Percentiles rank a stretch among this genome's conserved stretches.
These are phyloP conservation scores for Chrysophaeum taylorii DNA, from an alignment of 352 stramenopile genomes.

Conservation along the genomic window DNA sequence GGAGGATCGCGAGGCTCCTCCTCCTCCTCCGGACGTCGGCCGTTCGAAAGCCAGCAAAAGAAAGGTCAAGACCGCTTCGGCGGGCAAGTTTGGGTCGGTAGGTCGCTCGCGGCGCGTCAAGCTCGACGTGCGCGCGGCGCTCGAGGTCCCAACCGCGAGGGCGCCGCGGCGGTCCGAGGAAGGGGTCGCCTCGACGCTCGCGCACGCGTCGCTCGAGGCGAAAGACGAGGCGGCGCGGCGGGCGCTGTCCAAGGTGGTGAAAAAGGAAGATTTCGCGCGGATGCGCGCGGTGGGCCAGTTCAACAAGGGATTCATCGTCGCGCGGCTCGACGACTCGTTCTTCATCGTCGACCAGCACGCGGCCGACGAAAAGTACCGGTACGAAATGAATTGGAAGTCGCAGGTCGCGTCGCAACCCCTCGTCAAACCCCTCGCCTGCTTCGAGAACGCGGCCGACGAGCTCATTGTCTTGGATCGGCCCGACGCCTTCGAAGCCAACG, in stretches of 20 bases:
- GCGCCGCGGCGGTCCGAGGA: background rate
- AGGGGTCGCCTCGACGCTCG: background rate
- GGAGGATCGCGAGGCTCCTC: no score
- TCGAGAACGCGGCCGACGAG: slow-evolving; percentile 81
- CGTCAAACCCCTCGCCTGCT: slow-evolving; percentile 73
- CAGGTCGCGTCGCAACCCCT: slow-evolving; percentile 87
- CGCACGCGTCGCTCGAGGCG: background rate
- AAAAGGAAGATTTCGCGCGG: slow-evolving; percentile 75
- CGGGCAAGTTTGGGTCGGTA: no score
- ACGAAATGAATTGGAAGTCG: slow-evolving; percentile 79
- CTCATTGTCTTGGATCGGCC: slow-evolving; percentile 82
- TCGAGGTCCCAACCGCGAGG: background rate
- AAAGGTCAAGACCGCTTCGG: no score
- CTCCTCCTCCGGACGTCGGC: no score
- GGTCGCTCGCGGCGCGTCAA: no score
- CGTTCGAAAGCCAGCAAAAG: no score
- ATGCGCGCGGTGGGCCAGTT: slow-evolving; percentile 91
- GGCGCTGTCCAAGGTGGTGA: slow-evolving; percentile 38
- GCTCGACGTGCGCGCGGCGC: background rate
- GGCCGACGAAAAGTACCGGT: slow-evolving; percentile 80
- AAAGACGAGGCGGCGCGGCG: background rate
- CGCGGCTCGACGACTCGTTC: slow-evolving; percentile 68
- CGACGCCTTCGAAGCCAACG: slow-evolving; percentile 82
- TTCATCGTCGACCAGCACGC: slow-evolving; percentile 99
- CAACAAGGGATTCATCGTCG: slow-evolving; percentile 95